Percentiles rank a stretch among this genome's conserved stretches.
Conservation (phyloP, 768 basidiomycete species). For the Serpula lacrymans region DNA sequence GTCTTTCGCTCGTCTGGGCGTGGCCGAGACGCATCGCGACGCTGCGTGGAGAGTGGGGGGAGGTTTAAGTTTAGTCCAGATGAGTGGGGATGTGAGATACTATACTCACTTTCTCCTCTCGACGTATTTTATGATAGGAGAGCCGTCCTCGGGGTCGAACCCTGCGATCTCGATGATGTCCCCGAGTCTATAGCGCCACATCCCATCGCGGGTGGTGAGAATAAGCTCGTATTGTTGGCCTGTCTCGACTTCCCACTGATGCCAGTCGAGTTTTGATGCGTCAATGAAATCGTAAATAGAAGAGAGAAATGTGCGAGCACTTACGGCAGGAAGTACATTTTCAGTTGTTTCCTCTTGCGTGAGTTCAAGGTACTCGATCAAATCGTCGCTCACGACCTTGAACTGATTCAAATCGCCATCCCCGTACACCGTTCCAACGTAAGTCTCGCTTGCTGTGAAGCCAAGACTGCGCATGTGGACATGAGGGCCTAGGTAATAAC, state of each 20-base stretch:
- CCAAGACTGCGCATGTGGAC: slow-evolving; percentile 1
- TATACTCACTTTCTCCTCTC: slow-evolving; percentile 15
- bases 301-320: background rate
- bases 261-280: background rate
- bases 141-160: slow-evolving; percentile 15
- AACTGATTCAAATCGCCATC: slow-evolving; percentile 8
- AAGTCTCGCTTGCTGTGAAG: background rate
- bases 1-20: slow-evolving; percentile 8
- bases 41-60: too few species aligned
- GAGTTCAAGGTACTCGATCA: slow-evolving; percentile 17
- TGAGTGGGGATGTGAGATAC: background rate
- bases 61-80: background rate
- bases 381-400: slow-evolving; percentile 5
- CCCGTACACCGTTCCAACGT: background rate
- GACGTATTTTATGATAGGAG: slow-evolving; percentile 16
- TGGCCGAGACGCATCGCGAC: slow-evolving; percentile 1
- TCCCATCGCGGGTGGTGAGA: slow-evolving; percentile 15
- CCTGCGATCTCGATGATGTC: slow-evolving; percentile 16
- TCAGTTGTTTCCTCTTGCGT: slow-evolving; percentile 8
- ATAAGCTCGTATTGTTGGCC: slow-evolving; percentile 17
- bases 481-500: slow-evolving; percentile 2
- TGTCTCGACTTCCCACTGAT: slow-evolving; percentile 12
- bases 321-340: slow-evolving; percentile 4
- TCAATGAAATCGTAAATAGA: too few species aligned
- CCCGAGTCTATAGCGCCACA: slow-evolving; percentile 23